Evolutionary conservation across 495 filamentous ascomycete species (phyloP), one percentile per base, ranked within the genome.

Genomic region (Thermochaetoides thermophila): DNA sequence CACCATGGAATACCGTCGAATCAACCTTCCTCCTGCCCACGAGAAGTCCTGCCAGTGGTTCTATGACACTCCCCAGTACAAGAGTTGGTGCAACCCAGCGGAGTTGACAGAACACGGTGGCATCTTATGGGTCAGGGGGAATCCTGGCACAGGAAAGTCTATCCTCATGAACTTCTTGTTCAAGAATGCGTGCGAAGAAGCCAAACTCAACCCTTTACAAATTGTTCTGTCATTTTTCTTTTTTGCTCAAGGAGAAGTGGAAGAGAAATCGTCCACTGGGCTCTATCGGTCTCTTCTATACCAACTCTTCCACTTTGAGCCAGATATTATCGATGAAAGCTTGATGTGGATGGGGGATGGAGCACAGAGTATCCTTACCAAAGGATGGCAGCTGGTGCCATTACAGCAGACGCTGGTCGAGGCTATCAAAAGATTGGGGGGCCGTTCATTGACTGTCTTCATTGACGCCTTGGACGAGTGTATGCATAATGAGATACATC

Each of bases 111-210:
- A 59, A 12, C 52, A 66, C 29, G 50, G 60, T 31, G 63, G 65
- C 4, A 58, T 72, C 20, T 41, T 72, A 1, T 72, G 65, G 66
- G 61, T 72, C 27, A 63, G 53, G 32, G 66, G 68, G 1, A 65
- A 70, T 29, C 65, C 68, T 3, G 68, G 63, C 7, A 50, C 60
- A 11, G 66, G 68, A 6, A 72, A 72, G 40, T 72, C 66, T 0
- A 68, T 61, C 8, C 44, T 65, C 2, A 69, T 72, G 60, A 69
- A 69, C 24, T 60, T 58, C 33, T 42, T 49, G 1, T 59, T 52
- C 27, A 15, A 32, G 20, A 26, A 52, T 0, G 42, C 46, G 18
- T 38, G 18, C 1, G 34, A 7, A 38, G 19, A n/a, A 18, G 29
- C 10, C 29, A 35, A 17, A 0, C 35, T 8, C 28, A 12, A 1